These are phyloP conservation scores for Entomortierella parvispora DNA, from an alignment of 192 early-diverging fungal species.

Conservation along the genomic window DNA sequence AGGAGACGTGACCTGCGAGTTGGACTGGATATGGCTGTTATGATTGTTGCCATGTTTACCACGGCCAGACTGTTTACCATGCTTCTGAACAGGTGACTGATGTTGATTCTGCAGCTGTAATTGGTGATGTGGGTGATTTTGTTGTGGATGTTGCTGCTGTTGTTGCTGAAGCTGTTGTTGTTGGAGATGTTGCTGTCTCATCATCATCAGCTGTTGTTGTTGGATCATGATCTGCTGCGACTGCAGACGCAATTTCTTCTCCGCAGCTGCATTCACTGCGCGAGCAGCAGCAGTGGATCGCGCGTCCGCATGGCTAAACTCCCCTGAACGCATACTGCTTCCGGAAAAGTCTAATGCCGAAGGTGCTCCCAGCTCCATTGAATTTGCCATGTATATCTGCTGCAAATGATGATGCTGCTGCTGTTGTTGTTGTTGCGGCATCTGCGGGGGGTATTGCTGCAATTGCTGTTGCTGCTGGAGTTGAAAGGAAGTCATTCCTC, in stretches of 20 bases:
- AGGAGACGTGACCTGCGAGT: constrained; percentile 18
- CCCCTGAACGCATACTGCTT: not conserved
- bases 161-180: constrained; percentile 20
- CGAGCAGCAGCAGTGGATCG: constrained; percentile 7
- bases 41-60: constrained; percentile 2
- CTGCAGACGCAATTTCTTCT: constrained; percentile 32
- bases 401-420: constrained; percentile 11
- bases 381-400: not conserved
- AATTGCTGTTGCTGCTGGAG: constrained; percentile 5
- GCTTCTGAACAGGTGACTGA: constrained; percentile 8
- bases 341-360: constrained; percentile 14
- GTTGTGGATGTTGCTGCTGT: constrained; percentile 8
- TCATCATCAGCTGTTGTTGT: constrained; percentile 28
- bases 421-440: constrained; percentile 18
- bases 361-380: not conserved
- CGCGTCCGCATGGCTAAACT: constrained; percentile 6
- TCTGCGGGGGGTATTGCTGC: constrained; percentile 1
- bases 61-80: constrained; percentile 13
- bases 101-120: constrained; percentile 7
- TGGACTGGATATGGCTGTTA: not conserved
- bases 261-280: constrained; percentile 8
- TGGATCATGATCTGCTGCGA: constrained; percentile 34
- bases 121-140: not conserved
- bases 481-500: constrained; percentile 1
- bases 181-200: constrained; percentile 28